Base-by-base conservation (phyloP, 2,329 filamentous ascomycete genomes). In the Nemania serpens region DNA sequence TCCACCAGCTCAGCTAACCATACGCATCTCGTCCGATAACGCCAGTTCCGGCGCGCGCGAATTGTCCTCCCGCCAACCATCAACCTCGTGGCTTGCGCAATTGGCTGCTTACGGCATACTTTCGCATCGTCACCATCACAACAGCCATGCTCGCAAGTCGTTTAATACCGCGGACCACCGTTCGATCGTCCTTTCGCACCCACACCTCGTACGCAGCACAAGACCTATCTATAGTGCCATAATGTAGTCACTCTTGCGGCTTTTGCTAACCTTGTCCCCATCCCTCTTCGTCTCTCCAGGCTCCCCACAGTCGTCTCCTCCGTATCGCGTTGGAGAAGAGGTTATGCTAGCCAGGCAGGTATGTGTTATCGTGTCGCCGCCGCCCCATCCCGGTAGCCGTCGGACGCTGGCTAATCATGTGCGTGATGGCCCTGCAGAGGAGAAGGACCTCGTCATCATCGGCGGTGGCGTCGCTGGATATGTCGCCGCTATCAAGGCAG, bases 401-500 rank as follows among this genome's bases (percentile, higher is more conserved):
- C 34, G 79, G 29, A 34, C 10, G 13, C 13, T 50, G n/a, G 29
- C 47, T 50, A 50, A 50, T 18, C 6, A 29, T 22, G 17, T 11
- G 13, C 60, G 20, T 54, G 7, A 47, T 20, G 51, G 63, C 52
- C 58, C 47, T 58, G 49, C 77, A 92, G 92, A 93, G 78, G 92
- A 97, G 78, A 96, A 97, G 79, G 95, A 99, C 78, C 84, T 99
- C 58, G 90, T 99, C 75, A 93, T 99, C 79, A 97, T 99, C 75
- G 95, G 95, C 74, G 95, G 95, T 77, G 95, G 95, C 82, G 95
- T 98, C 74, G 95, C 94, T 71, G 95, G 95, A 75, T 99, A 99
- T 81, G 95, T 99, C 73, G 94, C 95, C 68, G 95, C 95, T 73
- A 99, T 99, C 84, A 99, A 98, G 83, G 95, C 95, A 73, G 95